Base-by-base conservation (phyloP, 306 rosid species). In the Medicago lupulina region DNA sequence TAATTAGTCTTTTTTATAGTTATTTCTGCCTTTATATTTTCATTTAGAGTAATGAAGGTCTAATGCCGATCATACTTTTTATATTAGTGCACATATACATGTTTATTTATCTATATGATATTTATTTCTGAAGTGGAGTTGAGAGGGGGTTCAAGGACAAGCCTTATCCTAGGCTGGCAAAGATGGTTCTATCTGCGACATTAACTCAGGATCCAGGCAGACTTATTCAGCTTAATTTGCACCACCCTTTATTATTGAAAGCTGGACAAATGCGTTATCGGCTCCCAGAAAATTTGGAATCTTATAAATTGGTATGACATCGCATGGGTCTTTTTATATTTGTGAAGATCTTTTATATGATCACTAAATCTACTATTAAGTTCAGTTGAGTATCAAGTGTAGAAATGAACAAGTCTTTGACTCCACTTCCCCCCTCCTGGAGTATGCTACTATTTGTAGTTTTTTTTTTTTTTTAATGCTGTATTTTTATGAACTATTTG, bases 121-220 rank as follows among this genome's bases (percentile, higher is more conserved):
- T 23, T 39, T 72, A 74, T 73, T 79, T 75, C 47, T 75, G 62
- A 79, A 92, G 97, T 81, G 93, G 97, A 70, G 79, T 90, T 69
- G 98, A 89, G 90, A 88, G 96, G 89, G 97, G 97, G 25, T 89
- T 90, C 75, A 92, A 87, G 76, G 93, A 90, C 77, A 86, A 80
- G 77, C 86, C 86, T 73, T 80, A 83, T 75, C 93, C 92, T 19
- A 89, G 98, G 93, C 86, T 95, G 60, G 89, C 82, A 71, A 95
- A 95, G 91, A 89, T 95, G 83, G 92, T 90, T 84, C 87, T 95
- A 70, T 92, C 97, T 73, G 98, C 97, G 7, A 95, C 92, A 23
- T 67, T 90, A 50, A 90, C 97, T 75, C 97, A 88, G 82, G 93
- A 92, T 80, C 97, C 97, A 64, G 87, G 97, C 80, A 92, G 88